Evolutionary conservation across 2,329 filamentous ascomycete genomes (phyloP), one percentile per base, ranked within the genome.

Genomic region (Zymoseptoria pseudotritici): DNA sequence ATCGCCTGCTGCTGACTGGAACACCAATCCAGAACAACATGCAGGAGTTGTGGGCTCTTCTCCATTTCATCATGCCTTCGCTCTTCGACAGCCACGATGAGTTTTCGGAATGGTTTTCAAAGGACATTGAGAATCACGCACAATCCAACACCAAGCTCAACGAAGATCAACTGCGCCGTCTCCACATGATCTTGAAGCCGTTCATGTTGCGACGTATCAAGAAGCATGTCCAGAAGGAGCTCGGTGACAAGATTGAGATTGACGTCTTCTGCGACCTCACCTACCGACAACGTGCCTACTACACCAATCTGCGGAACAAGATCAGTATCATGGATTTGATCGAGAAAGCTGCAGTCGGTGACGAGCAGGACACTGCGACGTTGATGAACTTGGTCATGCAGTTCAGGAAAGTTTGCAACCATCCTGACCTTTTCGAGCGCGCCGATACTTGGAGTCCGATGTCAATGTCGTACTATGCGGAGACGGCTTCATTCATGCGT

Each of bases 51-150:
- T 99, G 94, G 94, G 94, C 94, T 29, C 78, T 99, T 66, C 82
- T 99, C 20, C 94, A 99, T 82, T 99, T 99, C 79, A 97, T 97
- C 78, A 97, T 99, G 94, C 94, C 94, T n/a, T 96, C 90, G 51
- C 82, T 99, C 56, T 99, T 99, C 76, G 94, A 94, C 75, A 93
- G 89, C 0, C 90, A 94, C 75, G 90, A 95, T 71, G 90, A 94
- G 71, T 95, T 95, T 72, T 93, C 89, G 77, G 90, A 94, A 69
- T 95, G 90, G 90, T 95, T 95, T 74, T 93, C 89, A 57, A 94
- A 94, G 77, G 90, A 94, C 67, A 99, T 99, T 63, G 94, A 99
- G 76, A 97, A 92, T 49, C 94, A 99, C 73, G 94, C 94, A 0
- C 93, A 97, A 77, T 97, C 91, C 75, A 97, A 99, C 72, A 97